phyloP scores from a whole-genome alignment of 345 rosid species.

The Sisymbrium altissimum region DNA sequence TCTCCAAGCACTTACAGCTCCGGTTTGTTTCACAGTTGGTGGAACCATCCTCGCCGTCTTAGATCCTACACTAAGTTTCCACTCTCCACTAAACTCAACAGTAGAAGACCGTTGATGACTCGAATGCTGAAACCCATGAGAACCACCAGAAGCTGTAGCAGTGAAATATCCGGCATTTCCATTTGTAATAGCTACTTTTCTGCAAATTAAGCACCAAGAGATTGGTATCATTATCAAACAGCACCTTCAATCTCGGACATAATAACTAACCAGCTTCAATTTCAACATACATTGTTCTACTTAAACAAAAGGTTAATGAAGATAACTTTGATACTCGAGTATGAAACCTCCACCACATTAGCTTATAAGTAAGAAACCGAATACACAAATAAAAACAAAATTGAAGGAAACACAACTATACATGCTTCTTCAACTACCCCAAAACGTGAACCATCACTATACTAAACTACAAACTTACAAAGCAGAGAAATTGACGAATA shows the following conservation, averaged over 20 bases:
- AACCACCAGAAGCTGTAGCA: slow-evolving; percentile 1
- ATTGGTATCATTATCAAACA: neutral
- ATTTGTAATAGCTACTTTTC: slow-evolving; percentile 32
- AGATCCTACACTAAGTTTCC: slow-evolving; percentile 31
- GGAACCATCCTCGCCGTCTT: slow-evolving; percentile 41
- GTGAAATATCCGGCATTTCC: slow-evolving; percentile 29
- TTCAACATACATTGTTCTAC: neutral
- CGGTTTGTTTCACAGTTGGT: slow-evolving; percentile 11
- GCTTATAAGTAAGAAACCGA: slow-evolving; percentile 3
- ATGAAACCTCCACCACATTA: neutral
- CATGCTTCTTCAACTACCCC: neutral
- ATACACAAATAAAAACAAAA: neutral
- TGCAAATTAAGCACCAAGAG: slow-evolving; percentile 23
- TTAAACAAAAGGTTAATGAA: neutral
- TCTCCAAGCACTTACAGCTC: slow-evolving; percentile 29
- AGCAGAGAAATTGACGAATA: neutral
- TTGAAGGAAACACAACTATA: neutral
- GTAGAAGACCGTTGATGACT: slow-evolving; percentile 17
- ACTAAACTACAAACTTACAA: neutral
- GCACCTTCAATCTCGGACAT: neutral
- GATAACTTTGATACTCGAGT: neutral
- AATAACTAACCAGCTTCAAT: neutral
- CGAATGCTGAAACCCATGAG: slow-evolving; percentile 19
- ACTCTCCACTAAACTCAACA: slow-evolving; percentile 24
- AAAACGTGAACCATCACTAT: neutral